Percentiles rank a stretch among this genome's conserved stretches.
Evolutionary conservation across 352 stramenopile genomes (phyloP).

Genomic region (Globisporangium spinosum): DNA sequence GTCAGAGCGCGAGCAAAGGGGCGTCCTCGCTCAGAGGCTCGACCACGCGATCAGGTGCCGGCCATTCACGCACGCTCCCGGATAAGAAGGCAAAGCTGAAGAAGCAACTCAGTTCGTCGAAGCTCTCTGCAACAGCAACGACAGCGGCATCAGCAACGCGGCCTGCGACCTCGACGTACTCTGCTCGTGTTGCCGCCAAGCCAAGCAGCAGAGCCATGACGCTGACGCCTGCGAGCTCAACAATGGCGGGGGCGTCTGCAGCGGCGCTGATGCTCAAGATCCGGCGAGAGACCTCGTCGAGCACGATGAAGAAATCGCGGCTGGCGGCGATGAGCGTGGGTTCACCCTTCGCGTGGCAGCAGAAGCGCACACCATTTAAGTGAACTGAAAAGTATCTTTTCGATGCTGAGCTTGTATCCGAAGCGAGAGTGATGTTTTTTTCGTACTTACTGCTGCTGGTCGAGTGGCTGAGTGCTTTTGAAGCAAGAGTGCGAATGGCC

Average conservation of each 20-base stretch:
- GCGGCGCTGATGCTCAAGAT: constrained; percentile 35
- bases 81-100: constrained; percentile 14
- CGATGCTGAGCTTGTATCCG: neutral
- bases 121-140: neutral
- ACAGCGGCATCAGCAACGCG: neutral
- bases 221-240: constrained; percentile 3
- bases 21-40: neutral
- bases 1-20: neutral
- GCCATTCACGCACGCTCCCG: constrained; percentile 1
- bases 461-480: too few relatives aligned
- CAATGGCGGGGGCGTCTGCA: constrained; percentile 1
- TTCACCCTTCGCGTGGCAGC: constrained; percentile 16
- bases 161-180: constrained; percentile 2
- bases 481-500: too few relatives aligned
- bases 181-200: constrained; percentile 14
- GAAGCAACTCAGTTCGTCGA: neutral
- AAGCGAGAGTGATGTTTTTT: too few relatives aligned
- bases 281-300: constrained; percentile 50
- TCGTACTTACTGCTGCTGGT: too few relatives aligned
- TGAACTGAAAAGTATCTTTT: neutral
- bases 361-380: constrained; percentile 32
- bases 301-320: constrained; percentile 46
- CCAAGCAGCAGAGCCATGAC: constrained; percentile 17
- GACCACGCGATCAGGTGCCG: neutral
- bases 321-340: constrained; percentile 6